These are phyloP conservation scores for Xylaria multiplex DNA, from an alignment of 2,329 filamentous ascomycete species.

Conservation along the genomic window DNA sequence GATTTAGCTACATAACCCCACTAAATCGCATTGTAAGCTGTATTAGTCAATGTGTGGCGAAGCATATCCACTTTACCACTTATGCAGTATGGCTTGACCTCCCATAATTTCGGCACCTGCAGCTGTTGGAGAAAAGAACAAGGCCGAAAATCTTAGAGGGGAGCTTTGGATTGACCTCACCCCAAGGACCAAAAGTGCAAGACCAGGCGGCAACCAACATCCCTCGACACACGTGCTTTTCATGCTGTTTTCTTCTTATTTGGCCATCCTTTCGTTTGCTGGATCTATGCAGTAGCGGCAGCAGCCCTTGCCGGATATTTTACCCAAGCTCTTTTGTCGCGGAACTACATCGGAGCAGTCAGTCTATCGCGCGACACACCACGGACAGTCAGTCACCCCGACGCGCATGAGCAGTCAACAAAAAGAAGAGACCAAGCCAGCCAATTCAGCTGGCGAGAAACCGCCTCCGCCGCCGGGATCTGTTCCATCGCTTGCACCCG, in stretches of 20 bases:
- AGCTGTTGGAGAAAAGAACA: constrained; percentile 41
- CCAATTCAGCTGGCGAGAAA: constrained; percentile 15
- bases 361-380: constrained; percentile 34
- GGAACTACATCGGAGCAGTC: constrained; percentile 43
- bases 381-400: constrained; percentile 3
- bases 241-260: constrained; percentile 20
- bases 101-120: constrained; percentile 21
- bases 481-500: constrained; percentile 8
- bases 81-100: constrained; percentile 24
- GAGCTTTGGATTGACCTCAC: constrained; percentile 19
- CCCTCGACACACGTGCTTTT: constrained; percentile 25
- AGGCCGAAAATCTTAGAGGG: constrained; percentile 38
- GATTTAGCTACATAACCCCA: no score
- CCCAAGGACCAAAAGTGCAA: neutral
- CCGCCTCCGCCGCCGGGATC: constrained; percentile 11
- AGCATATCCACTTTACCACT: neutral
- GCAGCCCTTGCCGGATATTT: constrained; percentile 10
- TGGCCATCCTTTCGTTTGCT: constrained; percentile 19
- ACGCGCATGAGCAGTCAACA: constrained; percentile 33
- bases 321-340: constrained; percentile 21
- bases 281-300: constrained; percentile 11
- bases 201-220: constrained; percentile 7
- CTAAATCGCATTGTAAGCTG: no score
- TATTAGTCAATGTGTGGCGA: no score
- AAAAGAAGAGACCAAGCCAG: constrained; percentile 10